phyloP scores from a whole-genome alignment of 2,329 filamentous ascomycete genomes.

The Alternaria postmessia region DNA sequence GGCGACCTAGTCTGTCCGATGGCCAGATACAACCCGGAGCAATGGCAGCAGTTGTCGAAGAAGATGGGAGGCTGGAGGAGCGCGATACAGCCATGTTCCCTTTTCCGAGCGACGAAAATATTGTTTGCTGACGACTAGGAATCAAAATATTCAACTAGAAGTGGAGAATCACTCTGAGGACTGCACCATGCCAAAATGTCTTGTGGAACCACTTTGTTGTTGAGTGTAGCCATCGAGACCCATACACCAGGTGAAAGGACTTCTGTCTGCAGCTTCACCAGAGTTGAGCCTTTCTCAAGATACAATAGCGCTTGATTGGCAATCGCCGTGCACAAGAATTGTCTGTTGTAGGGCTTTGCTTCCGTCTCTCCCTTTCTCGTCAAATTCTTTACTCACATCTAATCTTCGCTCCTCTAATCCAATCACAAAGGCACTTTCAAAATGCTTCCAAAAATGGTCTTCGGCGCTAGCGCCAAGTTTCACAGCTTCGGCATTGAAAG shows the following conservation, averaged over 20 bases:
- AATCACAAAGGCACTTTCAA: background rate
- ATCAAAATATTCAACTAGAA: background rate
- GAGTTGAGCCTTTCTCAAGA: no score
- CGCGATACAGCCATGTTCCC: background rate
- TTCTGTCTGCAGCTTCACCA: background rate
- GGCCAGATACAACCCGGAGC: constrained; percentile 1
- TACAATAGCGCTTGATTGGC: no score
- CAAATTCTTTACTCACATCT: background rate
- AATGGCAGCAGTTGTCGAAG: constrained; percentile 19
- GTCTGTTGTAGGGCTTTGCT: background rate
- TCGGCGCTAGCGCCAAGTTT: constrained; percentile 3
- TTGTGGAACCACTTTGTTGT: no score
- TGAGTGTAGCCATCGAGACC: background rate
- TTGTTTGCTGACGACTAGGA: constrained; percentile 15
- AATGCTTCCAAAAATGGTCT: background rate
- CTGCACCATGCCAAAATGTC: background rate
- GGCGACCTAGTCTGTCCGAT: constrained; percentile 18
- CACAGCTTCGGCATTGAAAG: background rate
- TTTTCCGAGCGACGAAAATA: constrained; percentile 5
- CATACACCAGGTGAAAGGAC: background rate
- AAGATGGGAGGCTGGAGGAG: constrained; percentile 5
- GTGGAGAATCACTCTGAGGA: background rate
- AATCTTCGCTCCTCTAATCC: background rate
- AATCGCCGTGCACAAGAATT: no score
- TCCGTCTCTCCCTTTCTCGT: background rate